Evolutionary conservation across 2,329 filamentous ascomycete genomes (phyloP).

Genomic region (Arachnomyces sp.): DNA sequence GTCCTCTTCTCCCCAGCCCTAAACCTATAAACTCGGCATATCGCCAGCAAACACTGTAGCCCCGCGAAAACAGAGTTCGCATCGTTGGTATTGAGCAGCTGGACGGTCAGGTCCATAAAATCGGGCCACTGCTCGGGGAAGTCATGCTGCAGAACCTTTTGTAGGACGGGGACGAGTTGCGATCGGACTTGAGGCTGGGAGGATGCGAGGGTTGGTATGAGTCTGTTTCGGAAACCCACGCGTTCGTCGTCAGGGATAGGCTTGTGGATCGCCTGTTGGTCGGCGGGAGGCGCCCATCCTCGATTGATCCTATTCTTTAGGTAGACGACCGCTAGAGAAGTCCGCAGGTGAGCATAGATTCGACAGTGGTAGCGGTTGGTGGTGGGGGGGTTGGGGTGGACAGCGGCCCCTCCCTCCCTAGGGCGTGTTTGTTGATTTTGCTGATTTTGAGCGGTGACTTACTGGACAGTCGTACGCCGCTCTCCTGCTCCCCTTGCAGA

Average conservation of each 20-base stretch:
- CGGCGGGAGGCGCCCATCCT: constrained; percentile 66
- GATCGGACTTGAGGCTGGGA: constrained; percentile 75
- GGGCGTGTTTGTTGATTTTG: constrained; percentile 7
- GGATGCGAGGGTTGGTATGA: constrained; percentile 79
- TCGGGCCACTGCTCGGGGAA: constrained; percentile 91
- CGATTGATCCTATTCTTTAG: constrained; percentile 95
- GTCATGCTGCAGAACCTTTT: constrained; percentile 92
- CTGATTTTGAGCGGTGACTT: constrained; percentile 35
- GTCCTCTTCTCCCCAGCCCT: constrained; percentile 72
- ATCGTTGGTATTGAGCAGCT: constrained; percentile 79
- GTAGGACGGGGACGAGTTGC: constrained; percentile 86
- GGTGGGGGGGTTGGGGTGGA: constrained; percentile 12
- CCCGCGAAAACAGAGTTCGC: constrained; percentile 83
- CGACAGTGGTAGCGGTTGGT: background rate
- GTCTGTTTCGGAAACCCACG: constrained; percentile 70
- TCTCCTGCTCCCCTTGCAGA: constrained; percentile 77
- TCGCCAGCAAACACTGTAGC: constrained; percentile 84
- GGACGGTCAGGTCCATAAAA: constrained; percentile 86
- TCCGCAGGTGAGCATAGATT: constrained; percentile 6
- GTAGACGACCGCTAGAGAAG: constrained; percentile 73
- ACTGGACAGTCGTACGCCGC: constrained; percentile 81
- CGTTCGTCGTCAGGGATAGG: constrained; percentile 86
- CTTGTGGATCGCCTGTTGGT: constrained; percentile 64
- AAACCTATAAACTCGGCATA: constrained; percentile 93
- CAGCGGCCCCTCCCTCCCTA: too few species aligned